Base-by-base conservation (phyloP, 2,329 filamentous ascomycete species). In the Apiospora pterosperma region DNA sequence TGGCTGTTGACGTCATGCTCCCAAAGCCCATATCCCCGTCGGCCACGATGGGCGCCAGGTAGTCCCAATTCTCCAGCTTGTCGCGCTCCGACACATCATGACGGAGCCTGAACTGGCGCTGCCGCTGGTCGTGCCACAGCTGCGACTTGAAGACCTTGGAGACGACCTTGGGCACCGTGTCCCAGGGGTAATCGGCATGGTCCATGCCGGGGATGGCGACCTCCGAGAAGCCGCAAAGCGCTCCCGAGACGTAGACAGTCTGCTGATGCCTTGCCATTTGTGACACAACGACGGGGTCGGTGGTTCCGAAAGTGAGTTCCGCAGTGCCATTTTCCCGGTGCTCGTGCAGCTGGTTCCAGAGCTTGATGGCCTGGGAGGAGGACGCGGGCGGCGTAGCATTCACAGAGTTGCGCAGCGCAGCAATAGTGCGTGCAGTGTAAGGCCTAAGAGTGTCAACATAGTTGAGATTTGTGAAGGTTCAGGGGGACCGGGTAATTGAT, bases 11-110 rank as follows among this genome's bases (percentile, higher is more conserved):
- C 0, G 78, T 80, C 58, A 80, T 65, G 14, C 72, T 74, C 5
- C 78, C 78, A 48, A 81, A 80, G 7, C 79, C 78, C 79, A 80
- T 79, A 64, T 81, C 78, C 7, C 74, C 78, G 64, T 80, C 78
- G 4, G 78, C 78, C 0, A 80, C 69, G 52, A 80, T 79, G 1
- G 78, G 78, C 3, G 75, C 74, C 63, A 80, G 64, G 66, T 76
- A 80, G 63, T 80, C 78, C 68, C 73, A 76, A 58, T 75, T 71
- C 67, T 80, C 77, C 1, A 79, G 68, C 3, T 65, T 52, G 8
- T 68, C 71, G 1, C 78, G 71, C 36, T 76, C 69, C 12, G 68
- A 71, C 36, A 73, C 68, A 2, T 71, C 44, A 55, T 77, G 71
- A 5, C 72, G 68, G 64, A 79, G 69, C 0, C 78, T 72, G 59